Percentiles rank a stretch among this genome's conserved stretches.
Conservation (phyloP, 495 filamentous ascomycete genomes). For the Elasticomyces elasticus region DNA sequence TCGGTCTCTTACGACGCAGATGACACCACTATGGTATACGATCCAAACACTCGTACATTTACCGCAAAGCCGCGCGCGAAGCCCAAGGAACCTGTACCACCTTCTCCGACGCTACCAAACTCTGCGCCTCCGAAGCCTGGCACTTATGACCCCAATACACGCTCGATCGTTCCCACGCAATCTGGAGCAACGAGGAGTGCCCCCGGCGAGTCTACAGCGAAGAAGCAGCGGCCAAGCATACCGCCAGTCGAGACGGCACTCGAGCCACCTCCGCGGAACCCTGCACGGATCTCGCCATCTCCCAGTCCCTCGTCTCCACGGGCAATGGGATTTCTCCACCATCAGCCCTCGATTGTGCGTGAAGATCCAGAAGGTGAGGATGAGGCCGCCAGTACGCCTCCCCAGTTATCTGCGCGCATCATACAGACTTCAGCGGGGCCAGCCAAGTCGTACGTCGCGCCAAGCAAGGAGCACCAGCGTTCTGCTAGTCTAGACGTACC, state of each 20-base stretch:
- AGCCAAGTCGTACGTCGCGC: constrained; percentile 8
- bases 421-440: constrained; percentile 8
- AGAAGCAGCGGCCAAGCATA: constrained; percentile 33
- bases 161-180: constrained; percentile 41
- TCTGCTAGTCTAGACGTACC: constrained; percentile 17
- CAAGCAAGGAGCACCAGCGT: constrained; percentile 3
- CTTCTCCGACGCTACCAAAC: neutral
- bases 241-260: constrained; percentile 40
- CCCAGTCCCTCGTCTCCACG: constrained; percentile 11
- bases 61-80: constrained; percentile 30
- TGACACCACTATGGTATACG: constrained; percentile 35
- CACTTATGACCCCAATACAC: constrained; percentile 47
- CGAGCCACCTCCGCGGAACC: constrained; percentile 19
- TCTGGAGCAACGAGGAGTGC: constrained; percentile 1
- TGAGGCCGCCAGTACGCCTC: constrained; percentile 7
- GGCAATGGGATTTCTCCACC: constrained; percentile 20
- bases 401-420: neutral
- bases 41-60: constrained; percentile 51
- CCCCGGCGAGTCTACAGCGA: constrained; percentile 33
- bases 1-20: constrained; percentile 4
- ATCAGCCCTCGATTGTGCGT: constrained; percentile 52
- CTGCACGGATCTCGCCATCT: constrained; percentile 6
- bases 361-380: constrained; percentile 49
- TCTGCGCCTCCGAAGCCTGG: neutral
- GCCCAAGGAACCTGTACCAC: neutral